Conservation (phyloP, 768 basidiomycete genomes). For the Mycena rosella region DNA sequence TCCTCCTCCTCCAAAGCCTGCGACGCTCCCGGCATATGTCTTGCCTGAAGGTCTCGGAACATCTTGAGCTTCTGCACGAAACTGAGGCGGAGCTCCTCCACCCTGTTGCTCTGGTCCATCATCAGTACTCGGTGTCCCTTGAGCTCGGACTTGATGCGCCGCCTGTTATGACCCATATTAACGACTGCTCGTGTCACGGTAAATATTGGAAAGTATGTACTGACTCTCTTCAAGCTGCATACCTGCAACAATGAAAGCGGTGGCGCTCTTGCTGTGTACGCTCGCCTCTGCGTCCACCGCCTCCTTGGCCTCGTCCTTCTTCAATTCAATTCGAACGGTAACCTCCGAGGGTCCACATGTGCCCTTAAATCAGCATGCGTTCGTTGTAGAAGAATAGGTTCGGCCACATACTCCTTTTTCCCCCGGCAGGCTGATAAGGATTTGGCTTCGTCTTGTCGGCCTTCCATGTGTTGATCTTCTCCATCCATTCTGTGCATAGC, state of each 20-base stretch:
- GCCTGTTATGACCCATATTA: neutral
- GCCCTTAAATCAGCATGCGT: neutral
- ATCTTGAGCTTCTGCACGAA: conserved; percentile 6
- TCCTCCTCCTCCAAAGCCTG: conserved; percentile 17
- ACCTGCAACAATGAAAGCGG: conserved; percentile 2
- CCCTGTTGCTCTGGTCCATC: neutral
- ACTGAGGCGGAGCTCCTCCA: conserved; percentile 20
- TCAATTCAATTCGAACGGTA: neutral
- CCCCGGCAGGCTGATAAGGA: neutral
- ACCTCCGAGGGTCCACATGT: neutral
- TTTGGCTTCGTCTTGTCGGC: conserved; percentile 12
- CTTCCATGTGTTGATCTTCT: no score
- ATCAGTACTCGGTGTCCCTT: neutral
- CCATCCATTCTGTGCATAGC: no score
- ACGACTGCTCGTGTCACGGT: neutral
- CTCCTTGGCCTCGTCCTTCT: conserved; percentile 1
- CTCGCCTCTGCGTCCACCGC: neutral
- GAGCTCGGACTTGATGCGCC: neutral
- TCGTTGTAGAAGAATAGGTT: neutral
- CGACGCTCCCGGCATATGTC: conserved; percentile 19
- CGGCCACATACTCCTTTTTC: neutral
- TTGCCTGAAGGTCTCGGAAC: conserved; percentile 17
- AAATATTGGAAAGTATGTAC: neutral
- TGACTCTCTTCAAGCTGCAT: conserved; percentile 16
- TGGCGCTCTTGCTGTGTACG: neutral